Conservation (phyloP, 495 filamentous ascomycete genomes). For the Pseudomonodictys pantanalensis region DNA sequence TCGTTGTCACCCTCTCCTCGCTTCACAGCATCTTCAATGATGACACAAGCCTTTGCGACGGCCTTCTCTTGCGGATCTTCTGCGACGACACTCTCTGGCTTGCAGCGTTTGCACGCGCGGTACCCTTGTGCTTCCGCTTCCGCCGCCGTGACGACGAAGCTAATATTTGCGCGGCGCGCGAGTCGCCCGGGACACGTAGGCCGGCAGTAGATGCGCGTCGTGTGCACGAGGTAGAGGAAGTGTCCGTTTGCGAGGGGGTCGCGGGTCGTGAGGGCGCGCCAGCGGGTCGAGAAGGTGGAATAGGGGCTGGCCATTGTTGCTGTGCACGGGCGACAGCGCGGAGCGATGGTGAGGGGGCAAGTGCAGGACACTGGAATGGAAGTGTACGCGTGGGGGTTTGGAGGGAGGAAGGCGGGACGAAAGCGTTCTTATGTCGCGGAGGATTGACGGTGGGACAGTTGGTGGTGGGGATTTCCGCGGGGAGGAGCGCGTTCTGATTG, state of each 20-base stretch:
- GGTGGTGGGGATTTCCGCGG: too few species aligned
- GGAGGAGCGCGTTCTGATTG: conserved; percentile 29
- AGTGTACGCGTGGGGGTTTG: neutral
- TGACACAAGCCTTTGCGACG: conserved; percentile 48
- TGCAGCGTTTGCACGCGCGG: conserved; percentile 63
- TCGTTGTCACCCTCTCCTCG: conserved; percentile 31
- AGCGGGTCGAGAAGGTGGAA: conserved; percentile 47
- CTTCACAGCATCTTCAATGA: conserved; percentile 23
- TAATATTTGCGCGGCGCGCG: conserved; percentile 59
- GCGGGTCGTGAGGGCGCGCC: conserved; percentile 55
- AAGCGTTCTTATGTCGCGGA: neutral
- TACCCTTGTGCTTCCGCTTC: conserved; percentile 58
- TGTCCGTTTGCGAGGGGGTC: conserved; percentile 48
- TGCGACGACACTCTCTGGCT: conserved; percentile 46
- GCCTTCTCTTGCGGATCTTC: conserved; percentile 47
- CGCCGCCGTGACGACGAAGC: conserved; percentile 55
- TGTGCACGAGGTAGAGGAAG: conserved; percentile 63
- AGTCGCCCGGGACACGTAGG: conserved; percentile 60
- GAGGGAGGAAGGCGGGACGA: conserved; percentile 1
- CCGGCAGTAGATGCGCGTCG: conserved; percentile 64
- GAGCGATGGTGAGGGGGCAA: neutral
- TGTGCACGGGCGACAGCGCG: neutral
- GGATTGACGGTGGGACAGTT: too few species aligned
- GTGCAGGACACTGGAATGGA: neutral
- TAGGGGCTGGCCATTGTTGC: conserved; percentile 14